These are phyloP conservation scores for Venturiaceae sp. DNA, from an alignment of 2,329 filamentous ascomycete species.

Conservation along the genomic window DNA sequence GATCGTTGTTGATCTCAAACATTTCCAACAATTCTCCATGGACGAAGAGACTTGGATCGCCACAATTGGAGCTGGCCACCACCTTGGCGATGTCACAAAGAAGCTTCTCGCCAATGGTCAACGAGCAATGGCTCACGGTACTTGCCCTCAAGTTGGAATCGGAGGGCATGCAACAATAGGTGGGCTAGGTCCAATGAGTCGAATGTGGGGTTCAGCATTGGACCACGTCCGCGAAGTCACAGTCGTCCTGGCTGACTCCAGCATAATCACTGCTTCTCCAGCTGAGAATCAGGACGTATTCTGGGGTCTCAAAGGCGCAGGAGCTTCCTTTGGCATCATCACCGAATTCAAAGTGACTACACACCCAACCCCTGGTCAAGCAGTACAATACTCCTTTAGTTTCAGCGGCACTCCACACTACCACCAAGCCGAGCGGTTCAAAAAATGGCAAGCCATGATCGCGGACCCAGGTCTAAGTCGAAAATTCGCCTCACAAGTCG, in stretches of 20 bases:
- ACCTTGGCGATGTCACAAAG: slow-evolving; percentile 42
- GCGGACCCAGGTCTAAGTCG: slow-evolving; percentile 45
- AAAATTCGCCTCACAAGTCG: slow-evolving; percentile 48
- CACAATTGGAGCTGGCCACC: slow-evolving; percentile 44
- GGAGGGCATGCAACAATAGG: slow-evolving; percentile 30
- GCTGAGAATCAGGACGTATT: slow-evolving; percentile 20
- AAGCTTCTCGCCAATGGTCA: slow-evolving; percentile 19
- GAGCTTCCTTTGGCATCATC: slow-evolving; percentile 24
- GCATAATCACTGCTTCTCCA: slow-evolving; percentile 16
- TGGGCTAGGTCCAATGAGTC: slow-evolving; percentile 29
- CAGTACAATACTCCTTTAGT: slow-evolving; percentile 7
- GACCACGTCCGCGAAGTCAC: slow-evolving; percentile 38
- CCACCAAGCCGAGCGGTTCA: slow-evolving; percentile 33
- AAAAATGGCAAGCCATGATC: slow-evolving; percentile 49
- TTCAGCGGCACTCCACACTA: neutral
- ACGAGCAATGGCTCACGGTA: slow-evolving; percentile 28
- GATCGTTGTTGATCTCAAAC: slow-evolving; percentile 42
- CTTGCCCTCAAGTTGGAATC: slow-evolving; percentile 26
- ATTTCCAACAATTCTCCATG: slow-evolving; percentile 45
- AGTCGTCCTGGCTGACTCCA: slow-evolving; percentile 20
- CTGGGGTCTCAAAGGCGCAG: slow-evolving; percentile 26
- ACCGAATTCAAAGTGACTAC: slow-evolving; percentile 17
- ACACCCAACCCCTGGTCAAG: slow-evolving; percentile 1
- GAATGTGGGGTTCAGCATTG: slow-evolving; percentile 41
- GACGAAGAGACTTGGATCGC: slow-evolving; percentile 43